Conservation (phyloP, 208 protist species). For the Crithidia fasciculata region DNA sequence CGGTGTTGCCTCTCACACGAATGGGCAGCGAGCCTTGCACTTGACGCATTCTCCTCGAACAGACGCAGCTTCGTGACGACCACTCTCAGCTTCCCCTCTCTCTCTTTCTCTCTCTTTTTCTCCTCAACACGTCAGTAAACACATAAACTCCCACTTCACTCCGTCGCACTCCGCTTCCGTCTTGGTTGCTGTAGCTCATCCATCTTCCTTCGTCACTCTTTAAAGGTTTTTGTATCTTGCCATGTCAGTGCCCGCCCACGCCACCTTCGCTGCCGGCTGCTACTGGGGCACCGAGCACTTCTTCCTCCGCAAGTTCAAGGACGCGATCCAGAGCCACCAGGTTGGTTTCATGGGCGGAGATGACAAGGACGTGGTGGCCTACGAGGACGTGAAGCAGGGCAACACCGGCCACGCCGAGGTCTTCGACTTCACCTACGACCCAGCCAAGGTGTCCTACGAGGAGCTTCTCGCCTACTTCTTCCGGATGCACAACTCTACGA, state of each 20-base stretch:
- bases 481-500: conserved; percentile 95
- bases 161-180: not conserved
- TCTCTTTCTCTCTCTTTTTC: conserved; percentile 13
- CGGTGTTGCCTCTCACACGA: no score
- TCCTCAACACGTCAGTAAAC: not conserved
- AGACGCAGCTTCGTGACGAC: no score
- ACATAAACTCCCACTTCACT: no score
- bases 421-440: conserved; percentile 89
- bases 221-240: no score
- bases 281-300: conserved; percentile 95
- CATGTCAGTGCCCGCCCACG: conserved; percentile 22
- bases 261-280: conserved; percentile 91
- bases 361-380: conserved; percentile 50
- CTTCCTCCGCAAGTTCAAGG: conserved; percentile 86
- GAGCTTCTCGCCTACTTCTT: conserved; percentile 94
- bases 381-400: conserved; percentile 93
- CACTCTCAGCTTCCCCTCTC: not conserved
- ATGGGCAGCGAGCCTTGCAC: no score
- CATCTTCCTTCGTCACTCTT: no score
- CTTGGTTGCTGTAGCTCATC: not conserved
- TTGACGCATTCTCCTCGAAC: no score
- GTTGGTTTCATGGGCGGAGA: conserved; percentile 93
- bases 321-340: conserved; percentile 67
- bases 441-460: conserved; percentile 78
- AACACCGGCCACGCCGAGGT: conserved; percentile 95